Evolutionary conservation across 148 eudicot genomes (phyloP).

Genomic region (Chenopodium formosanum): DNA sequence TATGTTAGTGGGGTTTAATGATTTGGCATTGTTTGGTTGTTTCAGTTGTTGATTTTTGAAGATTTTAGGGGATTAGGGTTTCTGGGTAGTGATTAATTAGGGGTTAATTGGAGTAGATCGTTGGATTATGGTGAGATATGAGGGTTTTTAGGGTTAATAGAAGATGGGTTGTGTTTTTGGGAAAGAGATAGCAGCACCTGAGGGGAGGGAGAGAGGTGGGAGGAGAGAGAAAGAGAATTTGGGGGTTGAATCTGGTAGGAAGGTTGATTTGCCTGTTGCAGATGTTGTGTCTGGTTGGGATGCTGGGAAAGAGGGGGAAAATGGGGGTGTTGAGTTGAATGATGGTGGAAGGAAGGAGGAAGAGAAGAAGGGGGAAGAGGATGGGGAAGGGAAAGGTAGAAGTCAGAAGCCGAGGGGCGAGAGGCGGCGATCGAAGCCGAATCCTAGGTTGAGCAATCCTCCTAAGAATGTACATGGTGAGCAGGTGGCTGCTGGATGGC

Average conservation of each 20-base stretch:
- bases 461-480: conserved; percentile 71
- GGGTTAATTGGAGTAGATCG: conserved; percentile 21
- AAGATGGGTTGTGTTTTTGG: conserved; percentile 78
- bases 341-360: conserved; percentile 39
- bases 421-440: conserved; percentile 59
- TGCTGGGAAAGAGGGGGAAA: conserved; percentile 24
- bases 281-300: conserved; percentile 21
- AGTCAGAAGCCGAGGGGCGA: conserved; percentile 50
- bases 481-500: conserved; percentile 99
- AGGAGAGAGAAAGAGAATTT: conserved; percentile 28
- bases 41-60: conserved; percentile 27
- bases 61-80: conserved; percentile 41
- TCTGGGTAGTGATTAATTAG: conserved; percentile 31
- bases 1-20: conserved; percentile 7
- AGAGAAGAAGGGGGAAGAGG: conserved; percentile 31
- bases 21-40: conserved; percentile 21
- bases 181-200: conserved; percentile 37
- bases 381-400: conserved; percentile 44
- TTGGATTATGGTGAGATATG: conserved; percentile 48
- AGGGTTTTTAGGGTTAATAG: conserved; percentile 29
- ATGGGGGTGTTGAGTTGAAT: conserved; percentile 37
- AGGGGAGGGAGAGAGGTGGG: conserved; percentile 31
- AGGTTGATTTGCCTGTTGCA: conserved; percentile 25
- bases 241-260: conserved; percentile 33
- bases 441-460: conserved; percentile 70